Conservation (phyloP, 1,284 basidiomycete species). For the Ustilago cynodontis region DNA sequence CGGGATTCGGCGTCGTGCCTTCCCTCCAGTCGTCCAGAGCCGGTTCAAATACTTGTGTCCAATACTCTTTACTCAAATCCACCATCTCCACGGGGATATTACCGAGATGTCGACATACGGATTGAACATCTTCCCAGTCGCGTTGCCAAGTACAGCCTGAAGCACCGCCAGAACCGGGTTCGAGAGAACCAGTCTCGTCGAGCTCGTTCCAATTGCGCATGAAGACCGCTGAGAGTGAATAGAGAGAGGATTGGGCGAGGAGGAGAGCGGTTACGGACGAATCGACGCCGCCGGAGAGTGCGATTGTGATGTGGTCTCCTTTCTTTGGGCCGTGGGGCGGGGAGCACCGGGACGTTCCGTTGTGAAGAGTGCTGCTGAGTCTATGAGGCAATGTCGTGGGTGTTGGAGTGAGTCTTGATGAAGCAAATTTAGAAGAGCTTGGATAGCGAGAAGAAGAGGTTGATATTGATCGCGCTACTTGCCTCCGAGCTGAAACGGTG, state of each 20-base stretch:
- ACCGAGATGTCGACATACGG: constrained; percentile 79
- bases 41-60: constrained; percentile 65
- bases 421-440: neutral
- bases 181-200: constrained; percentile 75
- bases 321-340: constrained; percentile 66
- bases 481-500: neutral
- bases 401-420: neutral
- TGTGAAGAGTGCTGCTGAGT: neutral
- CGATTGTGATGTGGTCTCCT: constrained; percentile 78
- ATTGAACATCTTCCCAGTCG: constrained; percentile 90
- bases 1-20: constrained; percentile 83
- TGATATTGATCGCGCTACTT: neutral
- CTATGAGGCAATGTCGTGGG: neutral
- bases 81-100: constrained; percentile 73
- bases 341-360: neutral
- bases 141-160: constrained; percentile 91
- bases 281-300: constrained; percentile 96
- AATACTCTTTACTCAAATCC: constrained; percentile 62
- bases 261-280: constrained; percentile 74
- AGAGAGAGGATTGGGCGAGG: constrained; percentile 66
- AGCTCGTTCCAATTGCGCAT: constrained; percentile 88
- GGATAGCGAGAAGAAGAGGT: neutral
- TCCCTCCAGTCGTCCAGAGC: constrained; percentile 59
- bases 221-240: constrained; percentile 84
- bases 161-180: constrained; percentile 67